Base-by-base conservation (phyloP, 1,139 yeast species). In the Suhomyces ambrosiae region DNA sequence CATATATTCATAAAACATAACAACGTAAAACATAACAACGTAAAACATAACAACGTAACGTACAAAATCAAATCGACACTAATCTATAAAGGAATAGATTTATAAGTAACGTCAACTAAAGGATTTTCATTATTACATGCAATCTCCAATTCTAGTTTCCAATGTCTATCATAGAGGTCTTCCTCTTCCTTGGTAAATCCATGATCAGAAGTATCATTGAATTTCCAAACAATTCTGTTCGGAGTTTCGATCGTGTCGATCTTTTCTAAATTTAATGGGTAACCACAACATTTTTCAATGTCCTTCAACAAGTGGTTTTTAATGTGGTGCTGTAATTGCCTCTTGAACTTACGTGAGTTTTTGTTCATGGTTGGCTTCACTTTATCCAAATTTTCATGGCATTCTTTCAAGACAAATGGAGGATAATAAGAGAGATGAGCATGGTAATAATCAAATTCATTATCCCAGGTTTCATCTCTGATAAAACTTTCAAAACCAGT, bases 321-420 rank as follows among this genome's bases (percentile, higher is more conserved):
- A 39, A 84, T 71, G 52, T 84, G 92, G 60, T 84, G 90, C 56
- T 82, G 84, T 60, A 84, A 71, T 56, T 83, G 83, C 58, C 92
- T 75, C 50, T 78, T 80, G 57, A 82, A 84, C 62, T 83, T 83
- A 51, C 80, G 76, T 41, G 83, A 80, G 56, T 82, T 80, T 42
- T 82, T 79, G 63, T 83, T 84, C 69, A 76, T 79, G 35, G 86
- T 80, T 33, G 85, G 84, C 59, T 83, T 82, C 43, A 84, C 77
- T 60, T 81, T 82, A 41, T 84, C 92, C 41, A 80, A 76, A 56
- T 83, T 80, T 42, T 82, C 78, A 49, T 80, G 86, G 46, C 83
- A 75, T 48, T 79, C 84, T 49, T 76, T 75, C 60, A 83, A 52
- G 33, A 84, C 77, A 54, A 84, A 84, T 34, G 90, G 90, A 18